Evolutionary conservation across 495 filamentous ascomycete genomes (phyloP).

Genomic region (Letharia columbiana): DNA sequence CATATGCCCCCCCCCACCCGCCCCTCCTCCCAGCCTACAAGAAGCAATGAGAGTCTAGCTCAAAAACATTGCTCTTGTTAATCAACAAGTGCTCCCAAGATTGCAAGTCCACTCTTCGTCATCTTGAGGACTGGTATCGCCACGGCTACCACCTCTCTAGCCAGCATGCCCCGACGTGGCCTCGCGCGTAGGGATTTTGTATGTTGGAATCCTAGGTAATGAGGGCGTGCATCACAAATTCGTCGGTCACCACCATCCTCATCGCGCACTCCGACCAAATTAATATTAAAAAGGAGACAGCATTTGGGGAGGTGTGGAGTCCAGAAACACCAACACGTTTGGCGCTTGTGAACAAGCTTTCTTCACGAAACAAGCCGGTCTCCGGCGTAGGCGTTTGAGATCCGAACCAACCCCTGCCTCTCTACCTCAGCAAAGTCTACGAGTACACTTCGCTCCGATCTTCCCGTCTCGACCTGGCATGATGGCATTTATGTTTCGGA

Average conservation of each 20-base stretch:
- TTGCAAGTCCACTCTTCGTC: no score
- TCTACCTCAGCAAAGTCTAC: neutral
- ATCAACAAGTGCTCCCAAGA: no score
- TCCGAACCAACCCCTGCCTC: neutral
- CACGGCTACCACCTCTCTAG: no score
- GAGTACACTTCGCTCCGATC: neutral
- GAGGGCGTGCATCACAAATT: no score
- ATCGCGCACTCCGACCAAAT: constrained; percentile 14
- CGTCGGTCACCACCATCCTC: constrained; percentile 13
- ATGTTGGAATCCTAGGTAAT: no score
- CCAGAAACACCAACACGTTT: neutral
- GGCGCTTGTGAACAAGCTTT: neutral
- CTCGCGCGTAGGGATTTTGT: no score
- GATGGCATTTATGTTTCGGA: neutral
- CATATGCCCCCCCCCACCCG: no score
- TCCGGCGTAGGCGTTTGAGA: neutral
- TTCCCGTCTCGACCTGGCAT: neutral
- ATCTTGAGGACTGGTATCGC: no score
- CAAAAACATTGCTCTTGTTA: no score
- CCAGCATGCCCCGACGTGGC: no score
- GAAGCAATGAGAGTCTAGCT: no score
- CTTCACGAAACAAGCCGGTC: neutral
- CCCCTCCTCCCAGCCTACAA: no score
- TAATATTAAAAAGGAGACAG: neutral
- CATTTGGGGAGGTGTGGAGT: neutral